Percentiles rank a stretch among this genome's conserved stretches.
Conservation (phyloP, 192 early-diverging fungal species). For the Linnemannia hyalina region DNA sequence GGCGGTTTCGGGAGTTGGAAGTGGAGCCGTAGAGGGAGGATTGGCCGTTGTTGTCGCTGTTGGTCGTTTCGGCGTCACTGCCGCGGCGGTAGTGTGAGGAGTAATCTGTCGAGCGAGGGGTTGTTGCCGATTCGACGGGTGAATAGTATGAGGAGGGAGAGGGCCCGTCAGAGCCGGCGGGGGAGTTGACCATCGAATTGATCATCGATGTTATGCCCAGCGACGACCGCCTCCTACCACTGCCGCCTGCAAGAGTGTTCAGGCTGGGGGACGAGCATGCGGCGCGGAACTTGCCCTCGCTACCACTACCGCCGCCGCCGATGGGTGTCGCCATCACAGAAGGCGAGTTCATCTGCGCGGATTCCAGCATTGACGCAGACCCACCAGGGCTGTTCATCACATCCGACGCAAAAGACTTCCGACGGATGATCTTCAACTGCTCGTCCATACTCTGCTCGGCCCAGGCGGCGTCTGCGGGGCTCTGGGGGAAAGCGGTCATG, state of each 20-base stretch:
- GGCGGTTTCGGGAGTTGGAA: neutral
- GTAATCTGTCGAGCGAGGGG: neutral
- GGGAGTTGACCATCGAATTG: slow-evolving; percentile 21
- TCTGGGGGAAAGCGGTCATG: slow-evolving; percentile 18
- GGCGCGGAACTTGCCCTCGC: slow-evolving; percentile 20
- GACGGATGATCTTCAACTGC: slow-evolving; percentile 34
- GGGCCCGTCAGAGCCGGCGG: slow-evolving; percentile 1
- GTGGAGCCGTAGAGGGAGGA: neutral
- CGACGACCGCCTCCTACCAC: slow-evolving; percentile 24
- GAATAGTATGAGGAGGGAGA: neutral
- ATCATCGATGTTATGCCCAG: slow-evolving; percentile 33
- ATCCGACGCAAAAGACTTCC: slow-evolving; percentile 17
- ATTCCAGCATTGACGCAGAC: neutral
- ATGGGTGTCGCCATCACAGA: neutral
- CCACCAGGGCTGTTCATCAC: slow-evolving; percentile 9
- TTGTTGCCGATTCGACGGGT: slow-evolving; percentile 10
- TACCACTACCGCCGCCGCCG: neutral
- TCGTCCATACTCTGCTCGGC: slow-evolving; percentile 52
- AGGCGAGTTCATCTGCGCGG: neutral
- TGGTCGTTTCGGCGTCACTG: neutral
- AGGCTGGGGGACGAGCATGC: slow-evolving; percentile 45
- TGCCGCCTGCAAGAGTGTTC: neutral
- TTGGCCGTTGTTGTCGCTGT: neutral
- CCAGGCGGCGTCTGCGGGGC: neutral
- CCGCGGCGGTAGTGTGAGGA: neutral